phyloP scores from a whole-genome alignment of 2,329 filamentous ascomycete genomes.

The Emydomyces testavorans region DNA sequence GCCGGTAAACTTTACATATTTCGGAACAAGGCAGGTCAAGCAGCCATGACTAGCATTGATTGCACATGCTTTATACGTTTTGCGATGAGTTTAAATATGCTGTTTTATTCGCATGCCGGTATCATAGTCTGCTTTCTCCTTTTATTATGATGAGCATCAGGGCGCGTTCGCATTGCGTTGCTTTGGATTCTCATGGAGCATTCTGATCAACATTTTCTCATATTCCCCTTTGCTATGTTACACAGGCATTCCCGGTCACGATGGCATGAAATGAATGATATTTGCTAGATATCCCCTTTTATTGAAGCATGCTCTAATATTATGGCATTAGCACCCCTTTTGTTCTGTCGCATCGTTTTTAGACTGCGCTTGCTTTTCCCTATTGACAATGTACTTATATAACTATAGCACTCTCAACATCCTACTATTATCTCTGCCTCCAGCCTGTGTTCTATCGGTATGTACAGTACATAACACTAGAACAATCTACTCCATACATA shows the following conservation, averaged over 20 bases:
- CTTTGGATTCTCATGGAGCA: not conserved
- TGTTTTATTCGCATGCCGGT: too few species aligned
- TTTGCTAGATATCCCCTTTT: not conserved
- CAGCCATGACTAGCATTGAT: not conserved
- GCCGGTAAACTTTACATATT: conserved; percentile 33
- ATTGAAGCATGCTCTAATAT: too few species aligned
- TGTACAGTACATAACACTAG: too few species aligned
- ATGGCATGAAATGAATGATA: conserved; percentile 4
- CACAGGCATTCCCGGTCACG: not conserved
- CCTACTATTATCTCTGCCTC: too few species aligned
- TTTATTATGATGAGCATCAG: too few species aligned
- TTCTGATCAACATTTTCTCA: not conserved
- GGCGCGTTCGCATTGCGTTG: too few species aligned
- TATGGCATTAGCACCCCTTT: not conserved
- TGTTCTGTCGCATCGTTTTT: not conserved
- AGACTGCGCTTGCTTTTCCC: not conserved
- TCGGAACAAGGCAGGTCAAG: conserved; percentile 28
- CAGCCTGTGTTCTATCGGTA: too few species aligned
- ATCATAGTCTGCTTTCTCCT: too few species aligned
- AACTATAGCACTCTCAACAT: not conserved
- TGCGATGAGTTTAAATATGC: too few species aligned
- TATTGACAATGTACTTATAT: not conserved
- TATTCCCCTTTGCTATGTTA: not conserved
- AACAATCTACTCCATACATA: too few species aligned
- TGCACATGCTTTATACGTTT: too few species aligned